These are phyloP conservation scores for Babesia sp. DNA, from an alignment of 169 alveolate species.

Conservation along the genomic window DNA sequence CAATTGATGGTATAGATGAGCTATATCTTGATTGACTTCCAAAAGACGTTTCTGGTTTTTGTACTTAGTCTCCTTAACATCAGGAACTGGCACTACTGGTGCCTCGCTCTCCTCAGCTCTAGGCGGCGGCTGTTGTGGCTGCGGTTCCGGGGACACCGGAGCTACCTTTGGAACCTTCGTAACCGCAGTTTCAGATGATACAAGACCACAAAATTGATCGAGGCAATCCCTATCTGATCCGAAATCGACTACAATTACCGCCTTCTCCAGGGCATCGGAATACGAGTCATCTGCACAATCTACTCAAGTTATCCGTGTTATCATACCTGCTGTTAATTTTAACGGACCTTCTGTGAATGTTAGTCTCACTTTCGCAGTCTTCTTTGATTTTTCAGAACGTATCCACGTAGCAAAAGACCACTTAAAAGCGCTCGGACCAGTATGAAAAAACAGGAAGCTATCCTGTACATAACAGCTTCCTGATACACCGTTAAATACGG, in stretches of 20 bases:
- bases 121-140: not conserved
- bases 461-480: slow-evolving; percentile 44
- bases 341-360: slow-evolving; percentile 63
- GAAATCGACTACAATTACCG: slow-evolving; percentile 59
- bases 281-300: slow-evolving; percentile 20
- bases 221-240: slow-evolving; percentile 44
- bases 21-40: slow-evolving; percentile 5
- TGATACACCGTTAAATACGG: slow-evolving; percentile 34
- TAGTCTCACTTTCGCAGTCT: slow-evolving; percentile 72
- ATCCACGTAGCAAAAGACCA: slow-evolving; percentile 74
- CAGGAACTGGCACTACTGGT: slow-evolving; percentile 2
- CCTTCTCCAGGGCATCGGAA: slow-evolving; percentile 37
- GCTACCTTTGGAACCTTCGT: slow-evolving; percentile 11
- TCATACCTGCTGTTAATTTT: slow-evolving; percentile 41
- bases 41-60: slow-evolving; percentile 23
- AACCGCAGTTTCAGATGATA: slow-evolving; percentile 21
- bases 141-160: slow-evolving; percentile 3
- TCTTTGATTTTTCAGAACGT: slow-evolving; percentile 74
- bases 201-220: slow-evolving; percentile 35
- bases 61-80: slow-evolving; percentile 1
- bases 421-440: slow-evolving; percentile 9
- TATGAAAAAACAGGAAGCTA: slow-evolving; percentile 30
- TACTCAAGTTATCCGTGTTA: not conserved
- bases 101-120: not conserved
- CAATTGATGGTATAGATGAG: slow-evolving; percentile 34